Percentiles rank a stretch among this genome's conserved stretches.
phyloP scores from a whole-genome alignment of 192 early-diverging fungal species.

The Coemansia sp. region DNA sequence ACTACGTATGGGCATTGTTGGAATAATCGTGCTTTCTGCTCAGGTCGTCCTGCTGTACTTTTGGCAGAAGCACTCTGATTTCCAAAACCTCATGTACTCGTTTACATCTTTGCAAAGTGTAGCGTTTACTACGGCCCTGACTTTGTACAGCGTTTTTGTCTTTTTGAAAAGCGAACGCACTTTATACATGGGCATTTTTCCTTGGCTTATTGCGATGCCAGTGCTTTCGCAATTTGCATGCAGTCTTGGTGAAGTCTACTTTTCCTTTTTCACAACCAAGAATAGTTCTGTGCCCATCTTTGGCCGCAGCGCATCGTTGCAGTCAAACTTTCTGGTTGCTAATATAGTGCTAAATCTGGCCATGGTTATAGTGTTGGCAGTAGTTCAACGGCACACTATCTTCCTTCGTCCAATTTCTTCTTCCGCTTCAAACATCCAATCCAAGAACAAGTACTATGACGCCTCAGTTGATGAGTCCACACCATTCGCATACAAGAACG shows the following conservation, averaged over 20 bases:
- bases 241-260: constrained; percentile 25
- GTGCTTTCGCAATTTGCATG: constrained; percentile 7
- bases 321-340: constrained; percentile 13
- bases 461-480: background rate
- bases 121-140: background rate
- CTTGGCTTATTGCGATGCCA: constrained; percentile 13
- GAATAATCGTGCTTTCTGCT: background rate
- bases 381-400: constrained; percentile 23
- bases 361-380: background rate
- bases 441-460: background rate
- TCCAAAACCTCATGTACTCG: background rate
- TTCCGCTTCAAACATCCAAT: background rate
- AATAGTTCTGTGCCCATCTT: constrained; percentile 19
- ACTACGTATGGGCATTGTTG: background rate
- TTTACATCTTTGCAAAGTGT: background rate
- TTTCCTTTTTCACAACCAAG: constrained; percentile 30
- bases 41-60: background rate
- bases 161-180: background rate
- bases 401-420: constrained; percentile 19
- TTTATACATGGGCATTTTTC: constrained; percentile 18
- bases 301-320: constrained; percentile 17
- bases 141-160: background rate
- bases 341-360: constrained; percentile 1
- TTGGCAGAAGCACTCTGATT: background rate
- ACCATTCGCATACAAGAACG: background rate